Evolutionary conservation across 73 alveolate genomes (phyloP).

Genomic region (Paramecium caudatum): DNA sequence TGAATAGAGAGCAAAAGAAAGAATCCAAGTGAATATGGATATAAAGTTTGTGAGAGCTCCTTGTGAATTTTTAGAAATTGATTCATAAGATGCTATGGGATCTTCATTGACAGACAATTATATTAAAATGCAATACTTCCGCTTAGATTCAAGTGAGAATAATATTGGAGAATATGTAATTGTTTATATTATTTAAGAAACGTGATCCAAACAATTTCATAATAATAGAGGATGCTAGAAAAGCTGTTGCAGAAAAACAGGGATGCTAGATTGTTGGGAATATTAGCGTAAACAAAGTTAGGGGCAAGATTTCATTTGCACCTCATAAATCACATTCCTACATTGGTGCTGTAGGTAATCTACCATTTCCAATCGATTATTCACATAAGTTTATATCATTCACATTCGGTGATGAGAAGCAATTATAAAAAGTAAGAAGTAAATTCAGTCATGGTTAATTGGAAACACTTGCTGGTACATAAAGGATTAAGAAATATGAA

Average conservation of each 20-base stretch:
- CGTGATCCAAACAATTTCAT: slow-evolving; percentile 34
- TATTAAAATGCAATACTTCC: slow-evolving; percentile 80
- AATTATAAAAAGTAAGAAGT: slow-evolving; percentile 79
- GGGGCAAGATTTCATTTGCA: slow-evolving; percentile 92
- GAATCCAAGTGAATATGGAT: slow-evolving; percentile 90
- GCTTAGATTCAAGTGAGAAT: slow-evolving; percentile 79
- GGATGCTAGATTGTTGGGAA: slow-evolving; percentile 92
- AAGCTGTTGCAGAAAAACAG: slow-evolving; percentile 78
- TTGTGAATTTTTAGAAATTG: slow-evolving; percentile 95
- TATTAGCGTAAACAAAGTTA: slow-evolving; percentile 85
- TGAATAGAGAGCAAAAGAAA: slow-evolving; percentile 86
- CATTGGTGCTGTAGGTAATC: slow-evolving; percentile 40
- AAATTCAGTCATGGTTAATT: slow-evolving; percentile 81
- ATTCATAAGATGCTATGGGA: slow-evolving; percentile 98
- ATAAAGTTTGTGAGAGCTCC: slow-evolving; percentile 93
- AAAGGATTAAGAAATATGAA: slow-evolving; percentile 61
- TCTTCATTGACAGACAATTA: slow-evolving; percentile 81
- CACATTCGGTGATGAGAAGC: slow-evolving; percentile 89
- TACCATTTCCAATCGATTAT: slow-evolving; percentile 81
- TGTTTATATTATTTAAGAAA: neutral
- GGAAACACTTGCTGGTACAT: slow-evolving; percentile 83
- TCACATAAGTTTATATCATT: slow-evolving; percentile 89
- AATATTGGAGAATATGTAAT: slow-evolving; percentile 31
- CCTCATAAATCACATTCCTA: slow-evolving; percentile 82
- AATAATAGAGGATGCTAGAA: slow-evolving; percentile 76